Conservation (phyloP, 164 flowering plant genomes). For the Houttuynia cordata region DNA sequence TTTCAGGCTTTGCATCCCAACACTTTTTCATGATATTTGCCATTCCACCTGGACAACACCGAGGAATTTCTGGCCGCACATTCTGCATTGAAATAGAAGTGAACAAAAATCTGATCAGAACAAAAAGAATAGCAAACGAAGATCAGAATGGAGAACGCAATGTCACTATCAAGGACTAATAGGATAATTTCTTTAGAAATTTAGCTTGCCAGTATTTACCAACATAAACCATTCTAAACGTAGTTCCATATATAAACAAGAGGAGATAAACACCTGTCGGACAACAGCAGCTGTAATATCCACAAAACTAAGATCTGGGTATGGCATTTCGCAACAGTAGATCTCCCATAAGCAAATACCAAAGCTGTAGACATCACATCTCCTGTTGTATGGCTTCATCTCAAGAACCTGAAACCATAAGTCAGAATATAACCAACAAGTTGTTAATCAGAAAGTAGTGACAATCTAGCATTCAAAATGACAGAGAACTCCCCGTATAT, state of each 20-base stretch:
- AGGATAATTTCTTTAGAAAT: no score
- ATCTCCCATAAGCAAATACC: constrained; percentile 96
- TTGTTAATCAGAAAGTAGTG: no score
- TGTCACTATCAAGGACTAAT: no score
- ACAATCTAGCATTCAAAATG: no score
- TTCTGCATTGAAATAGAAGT: no score
- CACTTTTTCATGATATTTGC: constrained; percentile 64
- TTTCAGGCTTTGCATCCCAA: no score
- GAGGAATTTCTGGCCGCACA: constrained; percentile 62
- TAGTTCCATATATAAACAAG: no score
- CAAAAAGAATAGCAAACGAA: neutral
- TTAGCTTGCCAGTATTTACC: no score
- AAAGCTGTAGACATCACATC: constrained; percentile 93
- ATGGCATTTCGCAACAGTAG: constrained; percentile 95
- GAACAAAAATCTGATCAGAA: no score
- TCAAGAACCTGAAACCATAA: constrained; percentile 59
- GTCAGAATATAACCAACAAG: no score
- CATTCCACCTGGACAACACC: constrained; percentile 70
- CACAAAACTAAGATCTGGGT: constrained; percentile 75
- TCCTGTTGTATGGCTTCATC: constrained; percentile 88
- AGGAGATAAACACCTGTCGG: constrained; percentile 35
- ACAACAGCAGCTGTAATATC: constrained; percentile 86
- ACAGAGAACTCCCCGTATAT: no score
- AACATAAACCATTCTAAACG: no score
- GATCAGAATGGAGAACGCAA: neutral